Evolutionary conservation across 768 basidiomycete genomes (phyloP).

Genomic region (Termitomyces sp.): DNA sequence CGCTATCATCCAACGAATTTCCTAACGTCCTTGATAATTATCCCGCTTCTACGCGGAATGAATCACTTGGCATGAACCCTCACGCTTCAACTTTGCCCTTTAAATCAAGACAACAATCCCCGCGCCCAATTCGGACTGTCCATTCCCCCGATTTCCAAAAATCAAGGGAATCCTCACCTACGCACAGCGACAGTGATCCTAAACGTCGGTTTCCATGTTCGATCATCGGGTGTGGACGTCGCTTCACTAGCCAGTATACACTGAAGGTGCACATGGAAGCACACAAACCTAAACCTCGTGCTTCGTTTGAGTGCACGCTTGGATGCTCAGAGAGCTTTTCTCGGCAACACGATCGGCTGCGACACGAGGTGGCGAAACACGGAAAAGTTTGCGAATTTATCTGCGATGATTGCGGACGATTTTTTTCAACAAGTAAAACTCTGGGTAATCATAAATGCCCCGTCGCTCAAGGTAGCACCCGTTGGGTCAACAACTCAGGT

Average conservation of each 20-base stretch:
- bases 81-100: conserved; percentile 6
- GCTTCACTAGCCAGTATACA: conserved; percentile 50
- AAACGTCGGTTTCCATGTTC: conserved; percentile 43
- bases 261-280: conserved; percentile 51
- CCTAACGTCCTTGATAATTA: conserved; percentile 27
- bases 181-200: conserved; percentile 26
- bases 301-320: conserved; percentile 44
- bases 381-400: conserved; percentile 50
- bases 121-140: conserved; percentile 7
- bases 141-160: conserved; percentile 7
- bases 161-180: conserved; percentile 28
- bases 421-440: conserved; percentile 49
- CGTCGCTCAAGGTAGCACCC: conserved; percentile 39
- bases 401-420: conserved; percentile 45
- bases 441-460: conserved; percentile 53
- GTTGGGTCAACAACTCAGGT: conserved; percentile 36
- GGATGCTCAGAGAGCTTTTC: conserved; percentile 52
- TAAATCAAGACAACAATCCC: conserved; percentile 9
- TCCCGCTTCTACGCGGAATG: conserved; percentile 19
- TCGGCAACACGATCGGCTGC: conserved; percentile 49
- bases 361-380: conserved; percentile 55
- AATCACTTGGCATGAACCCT: conserved; percentile 15
- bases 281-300: conserved; percentile 45
- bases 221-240: conserved; percentile 38
- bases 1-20: conserved; percentile 23